Evolutionary conservation across 164 flowering plant species (phyloP), one percentile per base, ranked within the genome.

Genomic region (Malania oleifera): DNA sequence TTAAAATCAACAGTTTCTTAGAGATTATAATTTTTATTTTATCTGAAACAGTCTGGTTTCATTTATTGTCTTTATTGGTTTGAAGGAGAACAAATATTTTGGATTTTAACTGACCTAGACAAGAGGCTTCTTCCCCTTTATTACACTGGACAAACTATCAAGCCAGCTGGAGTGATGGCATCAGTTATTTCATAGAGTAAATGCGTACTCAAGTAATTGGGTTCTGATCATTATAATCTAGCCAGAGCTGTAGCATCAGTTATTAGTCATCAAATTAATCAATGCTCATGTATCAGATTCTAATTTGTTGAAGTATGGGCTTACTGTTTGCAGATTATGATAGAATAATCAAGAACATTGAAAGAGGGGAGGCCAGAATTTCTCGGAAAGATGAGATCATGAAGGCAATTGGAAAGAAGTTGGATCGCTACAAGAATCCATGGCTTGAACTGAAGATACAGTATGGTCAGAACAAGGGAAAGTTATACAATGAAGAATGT

Each of bases 401-500:
- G 98, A 95, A 89, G 71, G 96, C 96, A n/a, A 82, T 95, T 67
- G 96, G 96, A 60, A 95, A 95, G 87, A 95, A 95, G 65, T 66
- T 95, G 80, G 99, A 91, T 59, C 87, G 99, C n/a, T 95, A 95
- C 67, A 95, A 87, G 78, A 95, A 95, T 76, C 99, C 99, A 14
- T 95, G 99, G 99, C 73, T 91, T 74, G 99, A 95, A 66, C 63
- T 95, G 69, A 89, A 89, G 79, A 87, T 95, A 59, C 99, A 91
- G 71, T 95, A 95, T 77, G 99, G 99, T 40, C 99, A 95, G 73
- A 95, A 95, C 74, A 95, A 95, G 70, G 99, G 99, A 52, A 95
- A 95, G 72, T 55, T 95, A 67, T 95, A 91, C 77, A 95, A 91
- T 77, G 99, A 95, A 80, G 99, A 95, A 71, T 95, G 99, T 66